Evolutionary conservation across 2,329 filamentous ascomycete species (phyloP).

Genomic region (Bipolaris zeicola): DNA sequence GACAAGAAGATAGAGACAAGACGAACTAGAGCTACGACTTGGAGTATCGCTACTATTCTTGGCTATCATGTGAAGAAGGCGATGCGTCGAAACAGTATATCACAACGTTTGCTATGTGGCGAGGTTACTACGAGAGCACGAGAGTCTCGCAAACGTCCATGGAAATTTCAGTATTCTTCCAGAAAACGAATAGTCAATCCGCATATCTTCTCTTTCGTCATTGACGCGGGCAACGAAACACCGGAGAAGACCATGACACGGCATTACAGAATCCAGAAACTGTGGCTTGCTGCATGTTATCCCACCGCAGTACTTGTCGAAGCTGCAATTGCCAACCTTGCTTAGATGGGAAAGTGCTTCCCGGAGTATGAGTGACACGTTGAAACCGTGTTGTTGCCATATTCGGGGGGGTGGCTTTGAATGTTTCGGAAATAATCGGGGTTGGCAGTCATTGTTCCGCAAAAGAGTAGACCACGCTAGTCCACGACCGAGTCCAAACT

Average conservation of each 20-base stretch:
- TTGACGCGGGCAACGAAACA: constrained; percentile 3
- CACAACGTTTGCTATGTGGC: constrained; percentile 2
- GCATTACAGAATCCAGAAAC: neutral
- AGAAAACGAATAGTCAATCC: neutral
- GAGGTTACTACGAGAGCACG: neutral
- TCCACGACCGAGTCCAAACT: constrained; percentile 27
- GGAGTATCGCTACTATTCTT: neutral
- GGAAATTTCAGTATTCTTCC: neutral
- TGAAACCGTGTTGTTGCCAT: constrained; percentile 1
- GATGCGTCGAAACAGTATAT: neutral
- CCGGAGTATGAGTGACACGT: neutral
- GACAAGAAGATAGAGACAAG: neutral
- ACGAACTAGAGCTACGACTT: neutral
- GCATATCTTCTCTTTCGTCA: neutral
- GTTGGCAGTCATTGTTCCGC: constrained; percentile 4
- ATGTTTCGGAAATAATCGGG: constrained; percentile 23
- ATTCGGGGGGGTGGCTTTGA: neutral
- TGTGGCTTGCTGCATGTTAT: constrained; percentile 1
- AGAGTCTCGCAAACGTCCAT: neutral
- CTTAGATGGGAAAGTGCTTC: neutral
- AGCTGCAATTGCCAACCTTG: neutral
- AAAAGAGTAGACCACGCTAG: constrained; percentile 22
- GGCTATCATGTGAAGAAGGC: neutral
- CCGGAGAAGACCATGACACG: neutral
- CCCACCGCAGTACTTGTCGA: neutral